These are phyloP conservation scores for Aspergillus spinulosporus DNA, from an alignment of 2,329 filamentous ascomycete species.

Conservation along the genomic window DNA sequence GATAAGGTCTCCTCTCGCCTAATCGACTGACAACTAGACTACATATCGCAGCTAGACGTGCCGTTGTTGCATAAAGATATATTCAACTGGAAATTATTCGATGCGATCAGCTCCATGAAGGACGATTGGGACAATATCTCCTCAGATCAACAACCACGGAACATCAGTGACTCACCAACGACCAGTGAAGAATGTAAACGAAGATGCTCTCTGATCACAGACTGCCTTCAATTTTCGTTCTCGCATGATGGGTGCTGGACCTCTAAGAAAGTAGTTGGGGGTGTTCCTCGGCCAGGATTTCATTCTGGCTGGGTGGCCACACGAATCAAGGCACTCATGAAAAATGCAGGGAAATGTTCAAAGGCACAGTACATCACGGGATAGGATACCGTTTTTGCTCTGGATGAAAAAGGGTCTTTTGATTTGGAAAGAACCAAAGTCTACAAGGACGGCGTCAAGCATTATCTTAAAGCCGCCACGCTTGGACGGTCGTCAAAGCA, in stretches of 20 bases:
- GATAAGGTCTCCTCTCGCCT: too few species aligned
- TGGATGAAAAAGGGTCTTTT: background rate
- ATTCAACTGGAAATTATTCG: slow-evolving; percentile 24
- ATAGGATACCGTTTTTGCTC: slow-evolving; percentile 11
- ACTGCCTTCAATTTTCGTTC: slow-evolving; percentile 31
- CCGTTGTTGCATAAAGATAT: slow-evolving; percentile 25
- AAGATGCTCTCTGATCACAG: slow-evolving; percentile 24
- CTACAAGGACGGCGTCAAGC: background rate
- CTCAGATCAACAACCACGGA: slow-evolving; percentile 17
- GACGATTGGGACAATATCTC: slow-evolving; percentile 20
- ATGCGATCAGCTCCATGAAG: slow-evolving; percentile 9
- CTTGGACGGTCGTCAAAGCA: background rate
- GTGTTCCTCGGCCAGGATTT: slow-evolving; percentile 17
- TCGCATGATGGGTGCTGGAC: slow-evolving; percentile 18
- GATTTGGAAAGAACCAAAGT: background rate
- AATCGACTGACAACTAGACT: background rate
- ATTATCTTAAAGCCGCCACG: background rate
- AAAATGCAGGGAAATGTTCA: slow-evolving; percentile 24
- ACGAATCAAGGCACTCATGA: slow-evolving; percentile 26
- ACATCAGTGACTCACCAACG: background rate
- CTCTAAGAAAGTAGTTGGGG: slow-evolving; percentile 25
- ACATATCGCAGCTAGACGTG: background rate
- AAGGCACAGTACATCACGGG: slow-evolving; percentile 26
- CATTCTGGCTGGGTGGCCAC: slow-evolving; percentile 30
- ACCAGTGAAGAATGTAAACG: slow-evolving; percentile 23